Evolutionary conservation across 441 rosid genomes (phyloP).

Genomic region (Euphorbia celastroides): DNA sequence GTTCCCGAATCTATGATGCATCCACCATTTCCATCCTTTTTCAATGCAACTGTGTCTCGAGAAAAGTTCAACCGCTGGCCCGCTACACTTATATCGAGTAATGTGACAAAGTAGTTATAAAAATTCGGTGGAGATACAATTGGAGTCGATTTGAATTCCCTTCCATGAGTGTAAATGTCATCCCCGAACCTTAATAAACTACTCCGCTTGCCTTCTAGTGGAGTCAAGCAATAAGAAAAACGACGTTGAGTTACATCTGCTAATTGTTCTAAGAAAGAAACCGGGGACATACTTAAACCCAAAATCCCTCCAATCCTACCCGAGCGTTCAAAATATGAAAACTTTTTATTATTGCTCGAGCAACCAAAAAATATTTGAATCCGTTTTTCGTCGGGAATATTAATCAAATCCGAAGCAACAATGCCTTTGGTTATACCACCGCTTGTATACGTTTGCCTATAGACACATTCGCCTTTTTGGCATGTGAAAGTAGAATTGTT

Average conservation of each 20-base stretch:
- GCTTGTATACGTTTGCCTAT: neutral
- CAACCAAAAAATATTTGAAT: neutral
- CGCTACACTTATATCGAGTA: neutral
- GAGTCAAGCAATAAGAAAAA: conserved; percentile 7
- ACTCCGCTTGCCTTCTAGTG: neutral
- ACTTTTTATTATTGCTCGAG: neutral
- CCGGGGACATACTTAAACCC: neutral
- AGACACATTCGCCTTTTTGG: neutral
- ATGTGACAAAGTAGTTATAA: neutral
- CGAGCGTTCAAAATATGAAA: neutral
- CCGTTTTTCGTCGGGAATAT: too few species aligned
- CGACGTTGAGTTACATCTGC: neutral
- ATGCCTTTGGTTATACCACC: neutral
- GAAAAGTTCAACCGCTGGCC: neutral
- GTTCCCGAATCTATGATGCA: neutral
- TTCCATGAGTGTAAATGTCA: neutral
- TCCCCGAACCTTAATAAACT: conserved; percentile 1
- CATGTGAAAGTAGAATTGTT: neutral
- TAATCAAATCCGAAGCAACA: neutral
- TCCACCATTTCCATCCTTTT: neutral
- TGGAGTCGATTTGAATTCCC: neutral
- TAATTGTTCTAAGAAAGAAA: neutral
- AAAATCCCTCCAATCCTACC: neutral
- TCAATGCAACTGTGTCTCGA: neutral
- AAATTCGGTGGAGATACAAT: neutral